Conservation (phyloP, 2,329 filamentous ascomycete species). For the Seiridium cupressi region DNA sequence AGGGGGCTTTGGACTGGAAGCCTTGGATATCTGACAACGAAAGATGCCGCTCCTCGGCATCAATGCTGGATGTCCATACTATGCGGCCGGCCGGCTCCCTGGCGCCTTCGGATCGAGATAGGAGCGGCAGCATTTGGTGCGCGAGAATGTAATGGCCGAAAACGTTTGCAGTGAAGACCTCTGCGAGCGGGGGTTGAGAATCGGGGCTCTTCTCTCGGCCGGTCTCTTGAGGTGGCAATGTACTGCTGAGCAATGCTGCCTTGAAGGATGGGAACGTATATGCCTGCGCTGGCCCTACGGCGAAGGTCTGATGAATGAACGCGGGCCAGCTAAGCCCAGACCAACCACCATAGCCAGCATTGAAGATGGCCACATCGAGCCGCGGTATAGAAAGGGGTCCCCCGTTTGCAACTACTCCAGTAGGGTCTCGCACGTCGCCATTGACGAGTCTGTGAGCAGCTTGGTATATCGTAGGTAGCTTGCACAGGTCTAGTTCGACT, state of each 20-base stretch:
- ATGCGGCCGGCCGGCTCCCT: slow-evolving; percentile 56
- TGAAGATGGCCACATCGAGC: slow-evolving; percentile 78
- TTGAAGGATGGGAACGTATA: slow-evolving; percentile 81
- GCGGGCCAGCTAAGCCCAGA: slow-evolving; percentile 68
- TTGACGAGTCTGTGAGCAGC: slow-evolving; percentile 46
- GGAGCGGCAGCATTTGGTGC: slow-evolving; percentile 74
- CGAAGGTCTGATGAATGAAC: slow-evolving; percentile 55
- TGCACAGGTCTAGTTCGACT: slow-evolving; percentile 59
- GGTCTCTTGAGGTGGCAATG: slow-evolving; percentile 38
- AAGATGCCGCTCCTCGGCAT: slow-evolving; percentile 57
- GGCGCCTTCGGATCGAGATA: slow-evolving; percentile 48
- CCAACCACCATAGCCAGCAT: slow-evolving; percentile 89
- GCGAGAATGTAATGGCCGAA: slow-evolving; percentile 93
- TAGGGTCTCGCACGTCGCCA: slow-evolving; percentile 45
- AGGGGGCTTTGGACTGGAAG: slow-evolving; percentile 60
- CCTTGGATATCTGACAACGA: slow-evolving; percentile 74
- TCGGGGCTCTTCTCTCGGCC: slow-evolving; percentile 23
- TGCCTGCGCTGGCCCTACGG: slow-evolving; percentile 60
- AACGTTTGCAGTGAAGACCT: slow-evolving; percentile 87
- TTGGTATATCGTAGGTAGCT: slow-evolving; percentile 48
- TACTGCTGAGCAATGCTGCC: slow-evolving; percentile 48
- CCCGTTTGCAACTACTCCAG: slow-evolving; percentile 27
- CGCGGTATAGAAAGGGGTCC: slow-evolving; percentile 57
- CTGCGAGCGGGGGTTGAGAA: slow-evolving; percentile 64
- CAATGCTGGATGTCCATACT: slow-evolving; percentile 85